Evolutionary conservation across 192 early-diverging fungal genomes (phyloP), one percentile per base, ranked within the genome.

Genomic region (Phlyctochytrium arcticum): DNA sequence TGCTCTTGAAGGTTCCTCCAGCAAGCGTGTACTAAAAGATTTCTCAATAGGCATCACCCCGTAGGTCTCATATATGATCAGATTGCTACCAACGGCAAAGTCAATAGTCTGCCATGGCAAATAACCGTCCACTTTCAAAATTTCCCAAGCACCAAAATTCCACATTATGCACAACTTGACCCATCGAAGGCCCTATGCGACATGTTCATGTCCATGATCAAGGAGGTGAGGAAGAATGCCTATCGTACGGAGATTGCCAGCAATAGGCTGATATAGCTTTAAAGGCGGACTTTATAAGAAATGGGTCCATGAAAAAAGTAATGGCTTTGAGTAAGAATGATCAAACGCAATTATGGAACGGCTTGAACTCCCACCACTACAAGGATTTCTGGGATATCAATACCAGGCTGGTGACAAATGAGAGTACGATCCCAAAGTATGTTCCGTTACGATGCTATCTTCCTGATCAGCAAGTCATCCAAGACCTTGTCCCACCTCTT

Each of bases 201-300:
- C 60, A 89, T 88, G 69, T 91, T 86, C 66, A 94, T 94, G 90
- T 86, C 90, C 9, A 86, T 88, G 84, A 79, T 91, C 64, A 94
- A 94, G 72, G 92, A 94, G 77, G 86, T 82, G 21, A 49, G 34
- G 12, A 9, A 42, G 21, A 8, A 3, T 10, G 33, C 49, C 15
- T 15, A 36, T 69, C 1, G 33, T 2, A 17, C 17, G 10, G 26
- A 8, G 55, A 2, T n/a, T 35, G 34, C 9, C 55, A 34, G 23
- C 26, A 2, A 0, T 8, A 1, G 12, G 15, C 55, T 35, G 30
- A 27, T 4, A 2, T 29, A 44, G 9, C 10, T 19, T 36, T 59
- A 9, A 55, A 90, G 87, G 82, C 90, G 2, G 93, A 96, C 66
- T 93, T 85, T 72, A 77, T 93, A 21, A 83, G 92, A 33, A 84